These are phyloP conservation scores for Saccharomycopsis guyanensis DNA, from an alignment of 805 yeast species.

Conservation along the genomic window DNA sequence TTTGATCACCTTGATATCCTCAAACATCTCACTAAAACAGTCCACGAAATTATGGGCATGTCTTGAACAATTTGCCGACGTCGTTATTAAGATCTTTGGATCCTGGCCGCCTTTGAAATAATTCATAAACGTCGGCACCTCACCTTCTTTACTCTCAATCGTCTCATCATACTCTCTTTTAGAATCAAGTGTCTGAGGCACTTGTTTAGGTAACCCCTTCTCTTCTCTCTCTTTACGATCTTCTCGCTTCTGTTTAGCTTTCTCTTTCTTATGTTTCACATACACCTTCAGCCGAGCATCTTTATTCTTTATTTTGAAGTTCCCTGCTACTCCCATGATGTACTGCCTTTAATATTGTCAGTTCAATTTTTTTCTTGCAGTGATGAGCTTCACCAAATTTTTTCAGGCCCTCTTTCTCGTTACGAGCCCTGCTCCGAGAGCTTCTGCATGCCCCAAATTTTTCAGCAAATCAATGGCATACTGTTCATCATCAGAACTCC, in stretches of 20 bases:
- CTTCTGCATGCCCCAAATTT: neutral
- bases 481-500: neutral
- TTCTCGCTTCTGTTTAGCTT: constrained; percentile 30
- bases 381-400: neutral
- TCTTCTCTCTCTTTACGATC: constrained; percentile 71
- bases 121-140: constrained; percentile 43
- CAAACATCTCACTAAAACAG: constrained; percentile 72
- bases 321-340: constrained; percentile 5
- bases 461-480: neutral
- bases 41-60: constrained; percentile 89
- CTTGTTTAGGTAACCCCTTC: constrained; percentile 69
- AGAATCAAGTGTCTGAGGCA: constrained; percentile 75
- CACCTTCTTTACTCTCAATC: constrained; percentile 26
- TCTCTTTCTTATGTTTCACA: constrained; percentile 17
- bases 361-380: neutral
- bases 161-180: constrained; percentile 87
- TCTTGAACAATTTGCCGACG: constrained; percentile 79
- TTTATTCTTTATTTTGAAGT: constrained; percentile 20
- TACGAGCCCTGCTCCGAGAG: neutral
- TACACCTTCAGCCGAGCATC: constrained; percentile 16
- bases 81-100: constrained; percentile 87
- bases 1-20: constrained; percentile 79
- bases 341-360: neutral
- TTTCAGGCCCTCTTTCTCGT: neutral
- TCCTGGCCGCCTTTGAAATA: constrained; percentile 48